Evolutionary conservation across 345 rosid genomes (phyloP), one percentile per base, ranked within the genome.

Genomic region (Odontarrhena argentea): DNA sequence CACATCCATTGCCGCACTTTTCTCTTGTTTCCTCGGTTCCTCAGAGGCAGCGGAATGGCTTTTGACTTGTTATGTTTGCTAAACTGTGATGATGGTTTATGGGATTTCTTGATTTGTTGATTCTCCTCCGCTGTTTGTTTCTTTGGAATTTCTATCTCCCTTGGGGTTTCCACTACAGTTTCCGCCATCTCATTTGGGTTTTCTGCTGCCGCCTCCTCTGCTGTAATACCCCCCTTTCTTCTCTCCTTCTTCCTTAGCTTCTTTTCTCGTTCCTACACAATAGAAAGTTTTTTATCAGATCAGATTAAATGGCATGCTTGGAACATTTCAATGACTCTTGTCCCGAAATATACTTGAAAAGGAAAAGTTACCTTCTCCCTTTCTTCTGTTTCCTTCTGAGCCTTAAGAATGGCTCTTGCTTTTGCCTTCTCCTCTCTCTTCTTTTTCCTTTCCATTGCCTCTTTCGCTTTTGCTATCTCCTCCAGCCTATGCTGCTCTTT

Each of bases 1-100:
- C 93, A 89, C 88, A 85, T 89, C 93, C 96, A 92, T 58, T 82
- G 69, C 73, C 77, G 85, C 78, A 84, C 83, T 72, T 78, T 89
- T 68, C 86, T 79, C 82, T 79, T 89, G 69, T 26, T 74, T 46
- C 89, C 78, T 5, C 96, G 74, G 77, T 81, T 85, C 55, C 96
- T 86, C 26, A 87, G 74, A 12, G 94, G 85, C 10, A 77, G 82
- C 34, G 98, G 91, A 71, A 82, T 65, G 7, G 90, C 74, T 67
- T 85, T 82, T 30, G 79, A 55, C 81, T 83, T 86, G 53, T 49
- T 80, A 67, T 85, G 89, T 77, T 84, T 92, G 12, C 81, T 11
- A 62, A 76, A 82, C 51, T 80, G 88, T 71, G 76, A 48, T 45
- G 77, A 14, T 51, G 76, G 47, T 59, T 77, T 84, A 44, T 73